Evolutionary conservation across 108 stramenopile genomes (phyloP).

Genomic region (Pseudonitzschia multiseries): DNA sequence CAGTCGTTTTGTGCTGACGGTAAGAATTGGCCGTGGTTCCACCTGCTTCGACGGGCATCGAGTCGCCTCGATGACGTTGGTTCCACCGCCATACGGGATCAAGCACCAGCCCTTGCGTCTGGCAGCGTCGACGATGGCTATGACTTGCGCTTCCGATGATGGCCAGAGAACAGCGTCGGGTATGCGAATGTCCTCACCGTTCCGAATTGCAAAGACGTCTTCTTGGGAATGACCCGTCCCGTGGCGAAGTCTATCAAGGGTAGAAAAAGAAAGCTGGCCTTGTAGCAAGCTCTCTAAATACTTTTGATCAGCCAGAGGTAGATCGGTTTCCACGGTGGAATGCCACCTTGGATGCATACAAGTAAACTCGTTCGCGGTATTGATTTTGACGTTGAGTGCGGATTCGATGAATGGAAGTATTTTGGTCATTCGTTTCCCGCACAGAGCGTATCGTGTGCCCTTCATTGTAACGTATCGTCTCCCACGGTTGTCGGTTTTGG

Average conservation of each 20-base stretch:
- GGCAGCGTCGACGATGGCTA: conserved; percentile 57
- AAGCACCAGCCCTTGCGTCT: conserved; percentile 67
- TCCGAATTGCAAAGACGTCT: conserved; percentile 74
- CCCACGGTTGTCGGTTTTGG: conserved; percentile 42
- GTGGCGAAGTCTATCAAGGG: conserved; percentile 64
- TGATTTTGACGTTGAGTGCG: conserved; percentile 59
- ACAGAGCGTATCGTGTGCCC: conserved; percentile 64
- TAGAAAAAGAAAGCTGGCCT: conserved; percentile 33
- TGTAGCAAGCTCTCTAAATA: conserved; percentile 5
- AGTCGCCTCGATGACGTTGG: conserved; percentile 86
- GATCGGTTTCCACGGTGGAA: background rate
- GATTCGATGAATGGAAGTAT: conserved; percentile 78
- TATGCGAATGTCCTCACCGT: conserved; percentile 52
- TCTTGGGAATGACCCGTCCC: conserved; percentile 87
- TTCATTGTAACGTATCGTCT: conserved; percentile 66
- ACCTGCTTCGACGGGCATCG: conserved; percentile 60
- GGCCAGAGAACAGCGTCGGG: conserved; percentile 88
- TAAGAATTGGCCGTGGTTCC: conserved; percentile 84
- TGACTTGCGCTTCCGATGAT: conserved; percentile 48
- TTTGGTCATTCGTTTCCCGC: conserved; percentile 53
- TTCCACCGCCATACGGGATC: conserved; percentile 95
- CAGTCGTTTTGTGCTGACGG: conserved; percentile 90
- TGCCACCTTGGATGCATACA: conserved; percentile 14
- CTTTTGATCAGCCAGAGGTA: conserved; percentile 9
- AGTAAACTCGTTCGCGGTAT: conserved; percentile 40